Base-by-base conservation (phyloP, 225 moss, liverwort and hornwort genomes). In the Pseudoscleropodium purum region DNA sequence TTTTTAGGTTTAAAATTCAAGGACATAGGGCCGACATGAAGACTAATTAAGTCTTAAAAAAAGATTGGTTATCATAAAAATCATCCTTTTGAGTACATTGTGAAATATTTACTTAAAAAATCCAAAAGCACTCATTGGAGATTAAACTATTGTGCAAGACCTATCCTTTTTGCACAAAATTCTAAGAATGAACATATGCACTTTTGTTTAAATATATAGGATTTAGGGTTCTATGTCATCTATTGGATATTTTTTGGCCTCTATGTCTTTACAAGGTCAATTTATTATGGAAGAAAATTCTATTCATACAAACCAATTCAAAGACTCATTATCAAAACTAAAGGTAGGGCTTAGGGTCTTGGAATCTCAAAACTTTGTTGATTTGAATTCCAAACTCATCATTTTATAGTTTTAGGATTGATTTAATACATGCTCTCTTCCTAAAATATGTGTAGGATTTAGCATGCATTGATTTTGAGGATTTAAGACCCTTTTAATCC, bases 1-100 rank as follows among this genome's bases (percentile, higher is more conserved):
- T 47, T 47, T 47, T 10, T 47, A 47, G 47, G 47, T 0, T 47
- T 31, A 33, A 49, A 75, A 19, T 20, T 75, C 5, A 31, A 17
- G 2, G 31, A 49, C 33, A 75, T 49, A 0, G 12, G 4, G 19
- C 0, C 33, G 33, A 75, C 2, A 0, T 47, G 0, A 47, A 75
- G 10, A 18, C 0, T 11, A 6, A 47, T 18, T 18, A 30, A 47
- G 1, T 10, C 1, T 59, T 3, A 11, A 9, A 26, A 15, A 26
- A 9, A 25, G 3, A 3, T 0, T 41, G 0, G 3, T 9, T 2
- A 17, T 0, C 1, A 0, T 27, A 1, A 5, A 27, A 27, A 29
- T 17, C 45, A 73, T 45, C 3, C 3, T 16, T 73, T 29, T 10
- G 0, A 15, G 0, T 45, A 29, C 2, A 1, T 5, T 16, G 5